Evolutionary conservation across 2,329 filamentous ascomycete genomes (phyloP), one percentile per base, ranked within the genome.

Genomic region (Trematosphaeria pertusa): DNA sequence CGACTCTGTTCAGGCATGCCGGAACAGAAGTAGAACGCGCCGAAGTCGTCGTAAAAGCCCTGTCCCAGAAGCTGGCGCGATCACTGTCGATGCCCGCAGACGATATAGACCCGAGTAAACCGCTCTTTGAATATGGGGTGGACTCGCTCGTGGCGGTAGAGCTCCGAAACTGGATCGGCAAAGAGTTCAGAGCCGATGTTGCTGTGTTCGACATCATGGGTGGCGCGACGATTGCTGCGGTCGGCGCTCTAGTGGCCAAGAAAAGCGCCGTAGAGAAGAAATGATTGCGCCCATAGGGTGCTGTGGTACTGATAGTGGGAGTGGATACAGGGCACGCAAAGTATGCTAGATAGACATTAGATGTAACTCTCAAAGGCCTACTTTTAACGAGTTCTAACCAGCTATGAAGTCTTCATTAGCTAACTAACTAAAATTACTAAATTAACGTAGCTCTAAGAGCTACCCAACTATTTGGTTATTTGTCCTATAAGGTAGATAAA

Each of bases 21-120:
- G 38, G 31, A 5, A 43, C 43, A 10, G 24, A 52, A 1, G 43
- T 30, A 0, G 52, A 52, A 22, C 47, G 51, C 9, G 49, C 40
- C 3, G 37, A 45, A 17, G 51, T 59, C 10, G 36, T 63, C n/a
- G 28, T 40, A 5, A 45, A 54, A 6, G 58, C 56, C 5, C 39
- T 63, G 1, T 41, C 46, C n/a, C 26, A 19, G 1, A 48, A 56
- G 32, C 20, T 61, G 1, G 51, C 58, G 2, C 48, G 45, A 14
- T 28, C 59, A 5, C 44, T 61, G 2, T 46, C 52, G 4, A 46
- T 61, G 2, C 42, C 42, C 17, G 43, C 43, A 18, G 65, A 69
- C 1, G 62, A 65, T 22, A 50, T 64, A 4, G 56, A 67, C 31
- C 42, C 59, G 2, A 46, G 35, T 5, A 60, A 54, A 18, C 54